phyloP scores from a whole-genome alignment of 2,329 filamentous ascomycete species.

The Neopestalotiopsis clavispora region DNA sequence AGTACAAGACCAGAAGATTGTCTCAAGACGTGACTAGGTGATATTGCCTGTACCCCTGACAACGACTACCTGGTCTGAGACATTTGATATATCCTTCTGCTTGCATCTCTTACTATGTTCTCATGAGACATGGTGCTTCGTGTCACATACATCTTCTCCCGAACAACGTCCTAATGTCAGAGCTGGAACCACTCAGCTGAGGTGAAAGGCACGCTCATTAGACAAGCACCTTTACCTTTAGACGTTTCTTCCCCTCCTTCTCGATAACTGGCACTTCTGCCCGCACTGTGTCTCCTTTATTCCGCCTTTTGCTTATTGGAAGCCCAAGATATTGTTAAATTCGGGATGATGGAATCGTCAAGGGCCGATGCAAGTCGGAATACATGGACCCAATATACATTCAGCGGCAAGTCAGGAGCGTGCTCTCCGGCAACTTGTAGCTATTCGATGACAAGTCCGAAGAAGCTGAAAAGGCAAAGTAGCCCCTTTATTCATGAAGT shows the following conservation, averaged over 20 bases:
- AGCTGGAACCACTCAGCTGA: not conserved
- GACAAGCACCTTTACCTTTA: not conserved
- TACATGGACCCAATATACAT: not conserved
- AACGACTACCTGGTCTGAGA: not conserved
- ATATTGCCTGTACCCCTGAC: not conserved
- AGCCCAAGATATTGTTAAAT: not conserved
- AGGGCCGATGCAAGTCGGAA: not conserved
- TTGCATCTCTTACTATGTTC: not conserved
- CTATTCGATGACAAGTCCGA: no score
- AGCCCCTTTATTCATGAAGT: no score
- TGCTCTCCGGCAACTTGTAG: no score
- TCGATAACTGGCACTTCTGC: not conserved
- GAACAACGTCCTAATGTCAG: not conserved
- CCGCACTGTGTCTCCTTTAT: not conserved
- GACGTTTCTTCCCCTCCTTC: not conserved
- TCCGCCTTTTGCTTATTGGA: not conserved
- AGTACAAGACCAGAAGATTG: not conserved
- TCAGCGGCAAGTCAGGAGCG: no score
- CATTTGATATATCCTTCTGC: not conserved
- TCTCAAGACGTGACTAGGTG: not conserved
- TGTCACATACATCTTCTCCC: not conserved
- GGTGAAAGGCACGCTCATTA: not conserved
- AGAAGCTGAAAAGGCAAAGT: no score
- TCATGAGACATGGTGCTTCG: not conserved
- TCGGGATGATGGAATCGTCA: not conserved